Evolutionary conservation across 164 flowering plant species (phyloP), one percentile per base, ranked within the genome.

Genomic region (Amborella trichopoda): DNA sequence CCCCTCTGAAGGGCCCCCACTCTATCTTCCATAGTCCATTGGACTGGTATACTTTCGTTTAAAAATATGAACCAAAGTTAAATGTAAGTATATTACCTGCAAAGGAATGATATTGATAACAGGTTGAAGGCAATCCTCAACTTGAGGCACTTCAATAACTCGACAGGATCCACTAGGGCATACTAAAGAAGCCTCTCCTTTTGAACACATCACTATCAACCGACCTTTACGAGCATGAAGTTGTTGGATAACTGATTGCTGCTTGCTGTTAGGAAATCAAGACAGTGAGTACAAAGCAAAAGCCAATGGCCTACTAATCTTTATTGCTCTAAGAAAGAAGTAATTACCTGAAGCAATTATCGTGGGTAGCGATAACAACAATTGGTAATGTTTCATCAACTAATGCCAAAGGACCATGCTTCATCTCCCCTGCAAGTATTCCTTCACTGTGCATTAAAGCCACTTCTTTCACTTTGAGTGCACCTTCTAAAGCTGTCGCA

Each of bases 381-480:
- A 87, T 84, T 1, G 99, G 95, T 22, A 91, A 91, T 60, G 67
- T 84, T 62, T 91, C 96, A 63, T 91, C 99, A 34, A 91, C 96
- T 37, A 91, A 59, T 42, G 99, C 99, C 62, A 91, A 59, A n/a
- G 99, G 96, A 38, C 99, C 99, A 57, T 91, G 99, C 47, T 91
- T 91, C 99, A 91, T 91, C 73, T 91, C 99, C 26, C 96, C 99
- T 13, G 99, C 96, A 56, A 87, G 86, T 52, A 87, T 82, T 48
- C 99, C 99, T 69, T 91, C 99, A 59, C 95, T 87, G 55, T 91
- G 99, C 95, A 87, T 91, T 25, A 87, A 86, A 24, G 96, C 68
- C 17, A 93, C 95, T 65, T 93, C 99, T 69, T 93, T 93, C 37
- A 93, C 96, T 66, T 93, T 93, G 65, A 93, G 54, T 53, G 96